phyloP scores from a whole-genome alignment of 1,139 yeast species.

The Scheffersomyces lignicola region DNA sequence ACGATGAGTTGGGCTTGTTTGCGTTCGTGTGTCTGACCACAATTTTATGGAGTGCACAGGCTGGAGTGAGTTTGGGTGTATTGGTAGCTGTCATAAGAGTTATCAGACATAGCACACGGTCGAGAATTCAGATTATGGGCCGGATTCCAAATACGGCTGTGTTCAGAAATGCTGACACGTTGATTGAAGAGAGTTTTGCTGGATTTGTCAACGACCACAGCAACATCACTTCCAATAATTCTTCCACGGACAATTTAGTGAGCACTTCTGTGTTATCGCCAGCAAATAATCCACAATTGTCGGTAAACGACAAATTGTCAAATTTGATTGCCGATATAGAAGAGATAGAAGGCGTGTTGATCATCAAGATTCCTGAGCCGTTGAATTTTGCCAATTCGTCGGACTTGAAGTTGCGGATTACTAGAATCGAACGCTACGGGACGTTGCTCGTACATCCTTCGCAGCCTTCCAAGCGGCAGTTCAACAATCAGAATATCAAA shows the following conservation, averaged over 20 bases:
- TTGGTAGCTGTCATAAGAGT: conserved; percentile 28
- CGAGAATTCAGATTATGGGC: conserved; percentile 35
- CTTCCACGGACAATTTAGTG: conserved; percentile 2
- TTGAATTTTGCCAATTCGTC: conserved; percentile 87
- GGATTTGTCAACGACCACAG: conserved; percentile 11
- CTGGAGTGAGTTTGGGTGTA: conserved; percentile 32
- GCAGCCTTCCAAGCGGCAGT: conserved; percentile 28
- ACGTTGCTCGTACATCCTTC: conserved; percentile 78
- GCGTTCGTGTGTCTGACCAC: conserved; percentile 23
- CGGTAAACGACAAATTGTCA: conserved; percentile 12
- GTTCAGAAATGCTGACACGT: conserved; percentile 36
- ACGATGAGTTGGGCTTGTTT: conserved; percentile 30
- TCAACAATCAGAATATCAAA: conserved; percentile 18
- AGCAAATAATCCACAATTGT: not conserved
- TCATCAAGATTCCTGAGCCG: conserved; percentile 89
- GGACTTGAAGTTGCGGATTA: conserved; percentile 72
- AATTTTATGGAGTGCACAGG: conserved; percentile 32
- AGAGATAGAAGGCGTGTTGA: conserved; percentile 80
- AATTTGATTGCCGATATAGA: conserved; percentile 29
- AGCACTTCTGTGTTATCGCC: not conserved
- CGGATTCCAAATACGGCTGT: conserved; percentile 31
- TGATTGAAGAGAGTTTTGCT: conserved; percentile 33
- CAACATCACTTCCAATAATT: conserved; percentile 1
- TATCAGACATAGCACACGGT: conserved; percentile 27
- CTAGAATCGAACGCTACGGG: conserved; percentile 80